These are phyloP conservation scores for Claviceps sp. DNA, from an alignment of 2,329 filamentous ascomycete species.

Conservation along the genomic window DNA sequence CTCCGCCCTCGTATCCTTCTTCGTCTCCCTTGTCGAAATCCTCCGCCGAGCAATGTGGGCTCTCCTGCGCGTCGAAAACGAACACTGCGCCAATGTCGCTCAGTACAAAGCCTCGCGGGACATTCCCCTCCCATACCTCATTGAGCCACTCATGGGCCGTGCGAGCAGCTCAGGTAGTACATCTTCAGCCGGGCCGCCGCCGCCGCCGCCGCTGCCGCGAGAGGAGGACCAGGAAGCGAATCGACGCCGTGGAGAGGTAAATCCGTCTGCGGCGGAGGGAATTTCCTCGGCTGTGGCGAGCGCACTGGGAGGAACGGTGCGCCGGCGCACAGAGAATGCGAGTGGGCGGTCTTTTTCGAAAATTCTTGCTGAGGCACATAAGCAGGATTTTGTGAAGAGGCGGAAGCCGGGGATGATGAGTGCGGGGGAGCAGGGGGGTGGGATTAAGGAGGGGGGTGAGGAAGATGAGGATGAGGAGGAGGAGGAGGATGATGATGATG, in stretches of 20 bases:
- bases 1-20: slow-evolving; percentile 67
- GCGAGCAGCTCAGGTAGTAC: slow-evolving; percentile 24
- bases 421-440: slow-evolving; percentile 12
- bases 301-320: slow-evolving; percentile 10
- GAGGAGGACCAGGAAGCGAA: slow-evolving; percentile 8
- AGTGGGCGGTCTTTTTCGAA: slow-evolving; percentile 32
- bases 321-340: slow-evolving; percentile 20
- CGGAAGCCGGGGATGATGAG: slow-evolving; percentile 23
- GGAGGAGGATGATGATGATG: slow-evolving; percentile 9
- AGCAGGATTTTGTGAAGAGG: slow-evolving; percentile 82
- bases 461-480: slow-evolving; percentile 24
- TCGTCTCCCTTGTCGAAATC: slow-evolving; percentile 66
- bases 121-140: slow-evolving; percentile 69
- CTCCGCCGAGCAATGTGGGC: slow-evolving; percentile 82
- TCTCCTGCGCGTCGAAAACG: slow-evolving; percentile 90
- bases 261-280: slow-evolving; percentile 3
- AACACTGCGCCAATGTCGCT: slow-evolving; percentile 85
- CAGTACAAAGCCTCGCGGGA: slow-evolving; percentile 84
- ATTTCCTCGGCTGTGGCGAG: slow-evolving; percentile 12
- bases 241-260: slow-evolving; percentile 2
- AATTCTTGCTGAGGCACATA: slow-evolving; percentile 73
- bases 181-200: no score
- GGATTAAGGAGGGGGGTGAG: slow-evolving; percentile 15
- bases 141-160: slow-evolving; percentile 34
- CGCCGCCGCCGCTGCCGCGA: no score